Evolutionary conservation across 495 filamentous ascomycete species (phyloP), one percentile per base, ranked within the genome.

Genomic region (Diplogelasinospora grovesii): DNA sequence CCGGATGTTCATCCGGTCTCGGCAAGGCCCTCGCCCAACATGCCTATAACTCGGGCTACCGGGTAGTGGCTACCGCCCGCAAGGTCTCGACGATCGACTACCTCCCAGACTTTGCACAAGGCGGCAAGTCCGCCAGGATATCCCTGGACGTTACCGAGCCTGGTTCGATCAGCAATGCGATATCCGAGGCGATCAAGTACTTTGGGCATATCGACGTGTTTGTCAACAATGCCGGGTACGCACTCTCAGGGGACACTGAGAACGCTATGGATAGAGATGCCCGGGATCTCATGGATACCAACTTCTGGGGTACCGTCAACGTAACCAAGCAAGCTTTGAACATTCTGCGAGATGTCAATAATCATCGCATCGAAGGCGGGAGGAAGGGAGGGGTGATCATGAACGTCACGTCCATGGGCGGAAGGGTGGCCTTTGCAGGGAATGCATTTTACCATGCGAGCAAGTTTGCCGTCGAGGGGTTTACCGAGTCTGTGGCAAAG

Each of bases 221-320:
- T 14, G 68, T 78, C 46, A 78, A 79, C 59, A 79, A 78, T 34
- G 74, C 75, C 3, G 74, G 74, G 14, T 75, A 75, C 44, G 48
- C 57, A 4, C 57, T 71, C 4, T 29, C 42, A 9, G 73, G 71
- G 4, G 67, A 67, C 37, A 64, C 68, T 8, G 75, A 78, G 48
- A 55, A 54, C 19, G 53, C 71, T 13, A 45, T 51, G 0, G 63
- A 70, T 10, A 46, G 50, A 4, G 56, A 66, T 32, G 53, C 63
- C 5, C 65, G 63, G n/a, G 47, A 40, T 4, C 41, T 69, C 25
- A 46, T 78, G 36, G 74, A 77, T 16, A 69, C 71, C 30, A 68
- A 73, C 51, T 80, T 76, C 63, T 79, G 65, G 63, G 74, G 62
- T 15, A 56, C 66, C 18, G 65, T 73, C 1, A 36, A 49, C 11